Percentiles rank a stretch among this genome's conserved stretches.
These are phyloP conservation scores for Talaromyces trachyspermus DNA, from an alignment of 495 filamentous ascomycete species.

Conservation along the genomic window DNA sequence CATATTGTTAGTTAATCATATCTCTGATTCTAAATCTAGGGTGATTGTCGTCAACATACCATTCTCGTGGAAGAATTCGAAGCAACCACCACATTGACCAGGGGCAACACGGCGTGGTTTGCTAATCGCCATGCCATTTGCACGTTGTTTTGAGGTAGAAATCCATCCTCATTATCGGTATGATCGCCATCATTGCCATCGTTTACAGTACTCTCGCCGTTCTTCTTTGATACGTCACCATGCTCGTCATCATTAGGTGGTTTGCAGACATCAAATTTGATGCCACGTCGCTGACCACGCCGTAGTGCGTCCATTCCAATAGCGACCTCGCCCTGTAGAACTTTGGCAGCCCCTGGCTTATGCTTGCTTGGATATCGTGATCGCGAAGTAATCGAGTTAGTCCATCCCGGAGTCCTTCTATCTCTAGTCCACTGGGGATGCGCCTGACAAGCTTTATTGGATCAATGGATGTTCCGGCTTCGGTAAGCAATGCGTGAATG, in stretches of 20 bases:
- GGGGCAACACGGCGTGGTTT: conserved; percentile 19
- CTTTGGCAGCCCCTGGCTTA: conserved; percentile 84
- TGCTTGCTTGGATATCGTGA: conserved; percentile 86
- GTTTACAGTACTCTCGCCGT: conserved; percentile 14
- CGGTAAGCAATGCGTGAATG: conserved; percentile 84
- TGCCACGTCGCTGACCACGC: conserved; percentile 68
- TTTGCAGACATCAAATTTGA: conserved; percentile 70
- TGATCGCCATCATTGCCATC: conserved; percentile 21
- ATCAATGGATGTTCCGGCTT: conserved; percentile 87
- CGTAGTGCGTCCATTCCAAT: conserved; percentile 71
- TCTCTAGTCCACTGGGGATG: conserved; percentile 85
- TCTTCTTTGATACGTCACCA: conserved; percentile 7
- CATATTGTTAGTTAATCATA: neutral
- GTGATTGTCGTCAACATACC: conserved; percentile 26
- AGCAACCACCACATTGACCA: conserved; percentile 52
- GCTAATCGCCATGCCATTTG: conserved; percentile 13
- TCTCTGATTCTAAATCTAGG: conserved; percentile 8
- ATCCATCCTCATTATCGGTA: conserved; percentile 30
- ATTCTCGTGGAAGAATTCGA: conserved; percentile 36
- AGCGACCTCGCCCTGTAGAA: conserved; percentile 80
- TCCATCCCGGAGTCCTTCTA: conserved; percentile 80
- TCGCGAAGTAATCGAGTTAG: conserved; percentile 81
- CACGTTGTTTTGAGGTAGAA: conserved; percentile 11
- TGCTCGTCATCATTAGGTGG: neutral
- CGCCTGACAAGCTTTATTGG: conserved; percentile 82